Evolutionary conservation across 2,329 filamentous ascomycete genomes (phyloP).

Genomic region (Talaromyces pinophilus): DNA sequence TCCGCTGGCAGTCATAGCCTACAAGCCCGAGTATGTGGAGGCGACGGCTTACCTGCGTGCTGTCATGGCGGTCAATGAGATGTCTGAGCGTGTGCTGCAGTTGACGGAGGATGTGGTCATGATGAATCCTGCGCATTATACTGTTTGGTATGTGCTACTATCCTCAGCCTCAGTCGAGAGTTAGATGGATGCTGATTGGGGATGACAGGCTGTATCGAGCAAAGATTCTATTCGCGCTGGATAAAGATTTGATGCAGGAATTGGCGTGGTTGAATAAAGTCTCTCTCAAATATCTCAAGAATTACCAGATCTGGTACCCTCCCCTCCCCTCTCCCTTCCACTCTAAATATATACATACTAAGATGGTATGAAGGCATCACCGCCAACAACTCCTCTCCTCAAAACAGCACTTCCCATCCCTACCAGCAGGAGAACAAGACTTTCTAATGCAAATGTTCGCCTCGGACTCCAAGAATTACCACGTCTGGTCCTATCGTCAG

Average conservation of each 20-base stretch:
- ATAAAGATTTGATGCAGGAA: slow-evolving; percentile 68
- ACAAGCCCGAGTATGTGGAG: slow-evolving; percentile 85
- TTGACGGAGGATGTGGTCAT: slow-evolving; percentile 88
- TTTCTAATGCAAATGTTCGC: slow-evolving; percentile 81
- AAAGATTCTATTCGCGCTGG: slow-evolving; percentile 69
- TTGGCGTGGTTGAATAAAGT: slow-evolving; percentile 83
- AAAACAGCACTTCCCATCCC: slow-evolving; percentile 49
- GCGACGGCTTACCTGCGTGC: slow-evolving; percentile 92
- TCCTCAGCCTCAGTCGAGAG: neutral
- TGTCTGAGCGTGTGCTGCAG: slow-evolving; percentile 72
- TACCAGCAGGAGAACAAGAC: slow-evolving; percentile 66
- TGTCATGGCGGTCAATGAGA: slow-evolving; percentile 85
- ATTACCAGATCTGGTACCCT: slow-evolving; percentile 89
- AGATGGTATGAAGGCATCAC: slow-evolving; percentile 54
- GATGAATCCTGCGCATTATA: slow-evolving; percentile 97
- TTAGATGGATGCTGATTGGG: slow-evolving; percentile 22
- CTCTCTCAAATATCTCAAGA: slow-evolving; percentile 83
- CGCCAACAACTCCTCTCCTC: slow-evolving; percentile 57
- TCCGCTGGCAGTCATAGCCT: slow-evolving; percentile 89
- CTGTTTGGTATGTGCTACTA: slow-evolving; percentile 70
- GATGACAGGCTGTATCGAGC: slow-evolving; percentile 74
- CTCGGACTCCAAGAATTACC: slow-evolving; percentile 93
- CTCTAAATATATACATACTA: neutral
- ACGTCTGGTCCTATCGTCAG: slow-evolving; percentile 96
- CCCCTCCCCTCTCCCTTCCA: neutral